Percentiles rank a stretch among this genome's conserved stretches.
Conservation (phyloP, 768 basidiomycete genomes). For the Cystobasidium ongulense region DNA sequence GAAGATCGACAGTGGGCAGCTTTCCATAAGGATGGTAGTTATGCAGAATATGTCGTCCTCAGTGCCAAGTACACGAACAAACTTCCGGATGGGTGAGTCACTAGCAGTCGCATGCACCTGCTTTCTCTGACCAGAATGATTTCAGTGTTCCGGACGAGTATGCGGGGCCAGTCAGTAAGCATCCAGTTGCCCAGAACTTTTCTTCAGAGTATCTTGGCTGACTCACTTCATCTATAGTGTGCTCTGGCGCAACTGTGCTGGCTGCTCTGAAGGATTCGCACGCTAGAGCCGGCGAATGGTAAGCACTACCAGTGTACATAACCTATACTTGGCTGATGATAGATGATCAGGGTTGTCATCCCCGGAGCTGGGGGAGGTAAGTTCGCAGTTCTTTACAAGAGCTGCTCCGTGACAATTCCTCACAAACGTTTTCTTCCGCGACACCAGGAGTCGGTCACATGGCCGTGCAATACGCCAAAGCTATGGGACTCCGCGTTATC, state of each 20-base stretch:
- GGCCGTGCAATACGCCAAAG: conserved; percentile 68
- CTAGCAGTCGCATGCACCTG: not conserved
- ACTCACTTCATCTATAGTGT: not conserved
- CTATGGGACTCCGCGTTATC: conserved; percentile 67
- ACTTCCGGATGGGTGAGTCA: not conserved
- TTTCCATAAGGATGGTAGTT: conserved; percentile 67
- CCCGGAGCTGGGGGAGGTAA: conserved; percentile 59
- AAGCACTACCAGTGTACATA: not conserved
- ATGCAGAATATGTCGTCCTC: conserved; percentile 44
- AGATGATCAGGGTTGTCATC: conserved; percentile 48
- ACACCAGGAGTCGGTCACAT: conserved; percentile 32
- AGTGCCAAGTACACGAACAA: not conserved
- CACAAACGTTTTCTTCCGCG: too few relatives aligned
- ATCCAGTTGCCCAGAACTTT: not conserved
- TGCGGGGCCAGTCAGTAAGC: conserved; percentile 59
- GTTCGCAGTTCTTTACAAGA: too few relatives aligned
- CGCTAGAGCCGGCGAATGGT: conserved; percentile 53
- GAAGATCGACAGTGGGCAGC: conserved; percentile 57
- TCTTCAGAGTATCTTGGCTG: not conserved
- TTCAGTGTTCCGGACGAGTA: conserved; percentile 51
- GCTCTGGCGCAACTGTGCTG: conserved; percentile 63
- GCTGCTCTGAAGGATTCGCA: conserved; percentile 66
- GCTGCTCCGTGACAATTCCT: too few relatives aligned
- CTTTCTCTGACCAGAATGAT: not conserved
- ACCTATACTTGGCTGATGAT: not conserved